Conservation (phyloP, 305 asterid genomes). For the Galium porrigens region DNA sequence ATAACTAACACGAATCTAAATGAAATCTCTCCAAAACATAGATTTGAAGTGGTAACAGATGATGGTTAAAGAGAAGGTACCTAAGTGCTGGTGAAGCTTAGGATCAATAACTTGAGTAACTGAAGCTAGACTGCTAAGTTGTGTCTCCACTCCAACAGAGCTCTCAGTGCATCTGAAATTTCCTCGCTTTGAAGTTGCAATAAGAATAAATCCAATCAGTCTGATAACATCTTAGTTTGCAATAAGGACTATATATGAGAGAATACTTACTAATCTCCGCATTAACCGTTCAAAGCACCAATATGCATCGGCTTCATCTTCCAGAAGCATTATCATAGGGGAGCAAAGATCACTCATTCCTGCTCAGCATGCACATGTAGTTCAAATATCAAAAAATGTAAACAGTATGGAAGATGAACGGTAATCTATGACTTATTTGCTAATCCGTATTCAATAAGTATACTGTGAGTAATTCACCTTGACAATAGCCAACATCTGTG, state of each 20-base stretch:
- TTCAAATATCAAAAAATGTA: slow-evolving; percentile 12
- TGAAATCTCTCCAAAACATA: not conserved
- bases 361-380: slow-evolving; percentile 25
- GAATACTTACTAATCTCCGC: slow-evolving; percentile 55
- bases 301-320: slow-evolving; percentile 83
- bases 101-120: slow-evolving; percentile 72
- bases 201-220: slow-evolving; percentile 14
- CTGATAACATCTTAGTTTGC: not conserved
- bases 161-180: slow-evolving; percentile 82
- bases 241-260: not conserved
- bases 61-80: slow-evolving; percentile 23
- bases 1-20: not conserved
- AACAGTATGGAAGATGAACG: not conserved
- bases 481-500: slow-evolving; percentile 78
- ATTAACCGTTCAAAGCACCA: slow-evolving; percentile 92
- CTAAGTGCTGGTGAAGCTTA: slow-evolving; percentile 80
- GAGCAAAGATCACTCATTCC: slow-evolving; percentile 99
- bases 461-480: slow-evolving; percentile 40
- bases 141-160: slow-evolving; percentile 76
- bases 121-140: slow-evolving; percentile 63
- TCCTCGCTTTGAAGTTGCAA: slow-evolving; percentile 51
- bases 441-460: not conserved
- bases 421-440: not conserved
- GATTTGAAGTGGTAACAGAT: not conserved
- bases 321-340: slow-evolving; percentile 82